Percentiles rank a stretch among this genome's conserved stretches.
phyloP scores from a whole-genome alignment of 2,329 filamentous ascomycete genomes.

The Hawksworthiomyces lignivorus region DNA sequence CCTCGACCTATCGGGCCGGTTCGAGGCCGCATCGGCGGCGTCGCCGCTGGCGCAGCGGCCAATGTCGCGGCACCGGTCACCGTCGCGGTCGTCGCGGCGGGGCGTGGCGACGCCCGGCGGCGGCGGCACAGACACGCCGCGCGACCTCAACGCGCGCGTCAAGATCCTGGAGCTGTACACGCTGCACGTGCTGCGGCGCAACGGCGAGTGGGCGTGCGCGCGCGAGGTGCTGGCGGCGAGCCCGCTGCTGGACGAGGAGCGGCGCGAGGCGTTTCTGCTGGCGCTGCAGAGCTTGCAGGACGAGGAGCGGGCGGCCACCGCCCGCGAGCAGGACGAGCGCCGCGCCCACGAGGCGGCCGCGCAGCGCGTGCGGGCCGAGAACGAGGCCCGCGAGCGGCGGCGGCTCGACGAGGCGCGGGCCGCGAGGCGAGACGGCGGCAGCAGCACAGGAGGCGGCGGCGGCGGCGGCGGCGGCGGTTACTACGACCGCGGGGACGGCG shows the following conservation, averaged over 20 bases:
- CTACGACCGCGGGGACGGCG: too few species aligned
- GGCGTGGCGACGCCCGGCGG: constrained; percentile 46
- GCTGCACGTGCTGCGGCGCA: constrained; percentile 85
- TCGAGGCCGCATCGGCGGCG: constrained; percentile 35
- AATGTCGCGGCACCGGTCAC: constrained; percentile 34
- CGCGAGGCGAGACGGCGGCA: constrained; percentile 45
- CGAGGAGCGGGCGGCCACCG: constrained; percentile 69
- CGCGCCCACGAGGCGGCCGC: constrained; percentile 52
- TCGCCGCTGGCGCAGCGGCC: constrained; percentile 20
- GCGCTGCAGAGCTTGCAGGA: constrained; percentile 78
- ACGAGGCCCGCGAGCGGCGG: constrained; percentile 47
- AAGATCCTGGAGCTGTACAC: constrained; percentile 95
- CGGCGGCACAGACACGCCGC: constrained; percentile 75
- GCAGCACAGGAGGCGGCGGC: not conserved
- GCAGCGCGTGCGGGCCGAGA: constrained; percentile 45
- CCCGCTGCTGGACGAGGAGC: constrained; percentile 84
- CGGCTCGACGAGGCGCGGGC: constrained; percentile 47
- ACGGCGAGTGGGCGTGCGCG: constrained; percentile 94
- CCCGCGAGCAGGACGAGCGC: too few species aligned
- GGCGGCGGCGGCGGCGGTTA: too few species aligned
- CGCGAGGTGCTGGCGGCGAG: constrained; percentile 82
- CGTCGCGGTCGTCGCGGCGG: constrained; percentile 32
- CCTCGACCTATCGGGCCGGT: constrained; percentile 61
- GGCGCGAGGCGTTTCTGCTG: constrained; percentile 79
- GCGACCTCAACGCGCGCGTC: constrained; percentile 74